These are phyloP conservation scores for Hortaea werneckii DNA, from an alignment of 2,329 filamentous ascomycete species.

Conservation along the genomic window DNA sequence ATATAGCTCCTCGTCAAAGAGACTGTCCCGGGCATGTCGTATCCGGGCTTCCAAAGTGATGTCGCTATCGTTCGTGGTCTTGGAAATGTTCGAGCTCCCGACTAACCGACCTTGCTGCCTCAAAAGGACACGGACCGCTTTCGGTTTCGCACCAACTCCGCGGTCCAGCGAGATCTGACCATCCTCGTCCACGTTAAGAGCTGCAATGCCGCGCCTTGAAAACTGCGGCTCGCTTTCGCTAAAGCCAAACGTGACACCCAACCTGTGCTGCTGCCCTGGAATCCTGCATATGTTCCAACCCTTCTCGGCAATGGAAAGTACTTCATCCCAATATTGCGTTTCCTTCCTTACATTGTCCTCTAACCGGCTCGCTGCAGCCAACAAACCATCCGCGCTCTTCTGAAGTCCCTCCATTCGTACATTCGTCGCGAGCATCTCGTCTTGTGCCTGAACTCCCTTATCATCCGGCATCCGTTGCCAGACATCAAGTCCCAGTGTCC, in stretches of 20 bases:
- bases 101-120: slow-evolving; percentile 47
- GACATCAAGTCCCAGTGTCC: slow-evolving; percentile 60
- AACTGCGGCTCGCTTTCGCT: slow-evolving; percentile 57
- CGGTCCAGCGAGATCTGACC: slow-evolving; percentile 67
- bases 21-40: slow-evolving; percentile 63
- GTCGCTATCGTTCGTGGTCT: slow-evolving; percentile 36
- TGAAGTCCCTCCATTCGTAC: slow-evolving; percentile 73
- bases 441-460: slow-evolving; percentile 29
- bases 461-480: slow-evolving; percentile 50
- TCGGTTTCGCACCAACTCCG: slow-evolving; percentile 45
- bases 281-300: slow-evolving; percentile 80
- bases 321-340: slow-evolving; percentile 78
- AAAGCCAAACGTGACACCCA: slow-evolving; percentile 86
- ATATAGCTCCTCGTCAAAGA: slow-evolving; percentile 80
- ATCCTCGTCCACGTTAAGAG: slow-evolving; percentile 62
- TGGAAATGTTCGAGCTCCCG: slow-evolving; percentile 41
- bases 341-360: slow-evolving; percentile 70
- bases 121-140: slow-evolving; percentile 58
- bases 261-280: slow-evolving; percentile 56
- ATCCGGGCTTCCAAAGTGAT: slow-evolving; percentile 58
- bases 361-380: slow-evolving; percentile 61
- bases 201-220: slow-evolving; percentile 63
- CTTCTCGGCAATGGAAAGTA: slow-evolving; percentile 67
- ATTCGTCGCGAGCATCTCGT: slow-evolving; percentile 47
- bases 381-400: slow-evolving; percentile 61